Evolutionary conservation across 331 rosid species (phyloP), one percentile per base, ranked within the genome.

Genomic region (Malus hybrid): DNA sequence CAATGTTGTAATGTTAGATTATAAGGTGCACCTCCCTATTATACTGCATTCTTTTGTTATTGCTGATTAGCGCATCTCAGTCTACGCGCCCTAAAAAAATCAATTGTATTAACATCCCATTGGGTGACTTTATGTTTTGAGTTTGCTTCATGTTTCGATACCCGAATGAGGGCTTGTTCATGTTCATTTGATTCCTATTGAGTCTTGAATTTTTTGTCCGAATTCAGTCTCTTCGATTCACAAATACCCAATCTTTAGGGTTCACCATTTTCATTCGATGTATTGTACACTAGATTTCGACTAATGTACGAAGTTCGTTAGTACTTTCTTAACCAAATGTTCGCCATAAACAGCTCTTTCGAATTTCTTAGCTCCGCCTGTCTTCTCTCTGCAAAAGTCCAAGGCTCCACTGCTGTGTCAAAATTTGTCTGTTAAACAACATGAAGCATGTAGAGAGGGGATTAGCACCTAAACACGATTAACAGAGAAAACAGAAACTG

Each of bases 261-360:
- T 14, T 12, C 6, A 24, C 34, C 55, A 18, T 62, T 8, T 6
- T 6, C 65, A 22, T 22, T n/a, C 29, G 27, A 48, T 48, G 19
- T 48, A 6, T 28, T 2, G 16, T 22, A 63, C 16, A 12, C 59
- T 6, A 20, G 3, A 16, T 68, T 34, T 54, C 22, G 66, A 52
- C 62, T 62, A 76, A 55, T 70, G 72, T 15, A 10, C 71, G 61
- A 94, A 94, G 80, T 87, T 94, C 15, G 93, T 87, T 13, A 69
- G 83, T 76, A 88, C 92, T 82, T 92, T 94, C 69, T 75, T 75
- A 65, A 81, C 88, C 59, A 94, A 76, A 89, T 92, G 97, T 80
- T 94, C 93, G 36, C 97, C 99, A 57, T 94, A 94, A 36, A 90
- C 86, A 13, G 96, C 85, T 84, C 88, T 86, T 66, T 65, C 85